Evolutionary conservation across 2,329 filamentous ascomycete genomes (phyloP).

Genomic region (Apiospora hydei): DNA sequence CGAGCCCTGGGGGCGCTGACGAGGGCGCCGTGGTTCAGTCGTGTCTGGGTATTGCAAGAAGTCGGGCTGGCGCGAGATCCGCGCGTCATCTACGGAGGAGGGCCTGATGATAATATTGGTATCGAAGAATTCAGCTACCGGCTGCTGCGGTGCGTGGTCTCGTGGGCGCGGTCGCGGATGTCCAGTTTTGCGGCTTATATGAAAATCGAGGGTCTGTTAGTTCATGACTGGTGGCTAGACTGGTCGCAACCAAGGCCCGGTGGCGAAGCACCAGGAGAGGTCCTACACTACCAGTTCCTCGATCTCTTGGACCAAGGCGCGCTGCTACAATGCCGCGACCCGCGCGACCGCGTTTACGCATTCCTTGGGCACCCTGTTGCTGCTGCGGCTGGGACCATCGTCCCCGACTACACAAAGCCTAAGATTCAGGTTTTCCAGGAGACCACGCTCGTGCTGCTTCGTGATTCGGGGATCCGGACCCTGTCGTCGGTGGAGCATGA

Average conservation of each 20-base stretch:
- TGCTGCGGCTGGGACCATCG: not conserved
- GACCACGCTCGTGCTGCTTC: slow-evolving; percentile 2
- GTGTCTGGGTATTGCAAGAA: slow-evolving; percentile 25
- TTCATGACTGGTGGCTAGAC: slow-evolving; percentile 25
- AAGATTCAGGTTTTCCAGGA: slow-evolving; percentile 21
- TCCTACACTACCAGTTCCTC: slow-evolving; percentile 10
- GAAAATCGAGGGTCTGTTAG: not conserved
- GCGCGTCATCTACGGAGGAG: slow-evolving; percentile 22
- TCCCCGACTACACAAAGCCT: slow-evolving; percentile 24
- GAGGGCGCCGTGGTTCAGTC: slow-evolving; percentile 14
- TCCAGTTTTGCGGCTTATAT: slow-evolving; percentile 7
- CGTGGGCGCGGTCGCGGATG: not conserved
- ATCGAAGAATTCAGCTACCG: slow-evolving; percentile 25
- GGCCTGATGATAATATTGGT: not conserved
- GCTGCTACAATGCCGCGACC: slow-evolving; percentile 22
- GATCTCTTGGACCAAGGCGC: slow-evolving; percentile 26
- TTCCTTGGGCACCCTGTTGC: slow-evolving; percentile 26
- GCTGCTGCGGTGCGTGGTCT: slow-evolving; percentile 6
- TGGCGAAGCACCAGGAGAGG: not conserved
- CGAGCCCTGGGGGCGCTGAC: not conserved
- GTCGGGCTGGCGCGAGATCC: slow-evolving; percentile 24
- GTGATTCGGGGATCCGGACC: slow-evolving; percentile 22
- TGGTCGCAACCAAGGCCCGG: slow-evolving; percentile 9
- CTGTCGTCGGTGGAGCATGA: slow-evolving; percentile 26
- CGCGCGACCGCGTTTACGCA: slow-evolving; percentile 25